phyloP scores from a whole-genome alignment of 768 basidiomycete genomes.

The Lactarius hengduanensis region DNA sequence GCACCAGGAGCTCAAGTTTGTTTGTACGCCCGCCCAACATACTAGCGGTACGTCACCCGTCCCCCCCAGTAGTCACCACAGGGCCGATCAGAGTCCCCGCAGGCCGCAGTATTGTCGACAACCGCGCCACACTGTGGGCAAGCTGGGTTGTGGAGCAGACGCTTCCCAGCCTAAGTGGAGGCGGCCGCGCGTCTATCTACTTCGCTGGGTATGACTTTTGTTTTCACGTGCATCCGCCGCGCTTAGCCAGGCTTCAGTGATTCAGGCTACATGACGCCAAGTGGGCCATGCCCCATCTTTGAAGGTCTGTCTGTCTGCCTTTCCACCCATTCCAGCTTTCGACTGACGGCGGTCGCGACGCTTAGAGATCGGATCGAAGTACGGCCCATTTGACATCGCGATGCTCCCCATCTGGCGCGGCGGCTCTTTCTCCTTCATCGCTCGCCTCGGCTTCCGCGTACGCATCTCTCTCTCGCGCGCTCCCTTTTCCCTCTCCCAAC shows the following conservation, averaged over 20 bases:
- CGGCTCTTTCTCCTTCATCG: slow-evolving; percentile 41
- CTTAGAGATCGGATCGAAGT: slow-evolving; percentile 41
- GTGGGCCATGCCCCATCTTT: slow-evolving; percentile 40
- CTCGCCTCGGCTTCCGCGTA: slow-evolving; percentile 40
- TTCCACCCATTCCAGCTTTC: not conserved
- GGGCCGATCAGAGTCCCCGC: not conserved
- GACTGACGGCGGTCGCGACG: not conserved
- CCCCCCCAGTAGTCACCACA: not conserved
- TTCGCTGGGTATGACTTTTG: slow-evolving; percentile 33
- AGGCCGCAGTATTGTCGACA: slow-evolving; percentile 40
- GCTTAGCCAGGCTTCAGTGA: slow-evolving; percentile 33
- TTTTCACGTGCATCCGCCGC: not conserved
- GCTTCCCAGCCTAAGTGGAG: slow-evolving; percentile 17
- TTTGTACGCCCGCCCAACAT: slow-evolving; percentile 45
- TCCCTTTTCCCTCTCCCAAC: no score
- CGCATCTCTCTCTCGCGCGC: slow-evolving; percentile 16
- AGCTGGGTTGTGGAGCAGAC: slow-evolving; percentile 42
- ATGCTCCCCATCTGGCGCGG: slow-evolving; percentile 48
- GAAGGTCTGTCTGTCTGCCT: slow-evolving; percentile 30
- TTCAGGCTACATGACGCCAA: slow-evolving; percentile 39
- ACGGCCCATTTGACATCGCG: slow-evolving; percentile 43
- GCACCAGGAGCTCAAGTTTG: slow-evolving; percentile 33
- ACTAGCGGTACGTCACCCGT: slow-evolving; percentile 37
- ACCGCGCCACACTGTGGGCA: slow-evolving; percentile 40
- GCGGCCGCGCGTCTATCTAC: slow-evolving; percentile 30